Base-by-base conservation (phyloP, 768 basidiomycete genomes). In the Rhizopogon roseolus region DNA sequence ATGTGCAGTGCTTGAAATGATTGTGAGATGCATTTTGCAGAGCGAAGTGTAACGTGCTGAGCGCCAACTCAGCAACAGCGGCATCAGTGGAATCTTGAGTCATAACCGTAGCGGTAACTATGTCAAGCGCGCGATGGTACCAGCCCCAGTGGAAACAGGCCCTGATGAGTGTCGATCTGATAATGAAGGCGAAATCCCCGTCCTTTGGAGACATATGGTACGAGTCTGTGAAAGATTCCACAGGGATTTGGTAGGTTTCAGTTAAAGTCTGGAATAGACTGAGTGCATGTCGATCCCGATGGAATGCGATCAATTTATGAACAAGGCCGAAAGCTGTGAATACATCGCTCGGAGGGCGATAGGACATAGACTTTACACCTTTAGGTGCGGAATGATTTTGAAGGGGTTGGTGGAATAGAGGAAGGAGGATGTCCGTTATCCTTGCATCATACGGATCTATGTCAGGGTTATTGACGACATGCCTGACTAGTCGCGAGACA, bases 101-200 rank as follows among this genome's bases (percentile, higher is more conserved):
- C 41, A 62, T 51, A 50, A 70, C 57, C 51, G 64, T 63, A 6
- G 63, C 57, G 3, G 60, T 62, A 41, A 83, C 62, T 29, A 83
- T 65, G 7, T 53, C 60, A 11, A 73, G 62, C 1, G 80, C 81
- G 38, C 74, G 68, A 27, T 60, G 52, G 46, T 71, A 67, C 81
- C 80, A 85, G 40, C 76, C 70, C 79, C 81, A 85, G 57, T 78
- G 71, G 38, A 82, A 60, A 56, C 80, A 78, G 6, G 84, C 73
- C 42, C 76, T 75, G 9, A 80, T 71, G 34, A 85, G 62, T 11
- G 79, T 73, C 25, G 76, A 71, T 22, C 72, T 68, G 22, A 86
- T 67, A 49, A 85, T 78, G 17, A 76, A 65, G 19, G 68, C 62
- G 45, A 81, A 75, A 57, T 81, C 72, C 1, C 69, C 64, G 13